phyloP scores from a whole-genome alignment of 2,329 filamentous ascomycete species.

The Monilinia aucupariae region DNA sequence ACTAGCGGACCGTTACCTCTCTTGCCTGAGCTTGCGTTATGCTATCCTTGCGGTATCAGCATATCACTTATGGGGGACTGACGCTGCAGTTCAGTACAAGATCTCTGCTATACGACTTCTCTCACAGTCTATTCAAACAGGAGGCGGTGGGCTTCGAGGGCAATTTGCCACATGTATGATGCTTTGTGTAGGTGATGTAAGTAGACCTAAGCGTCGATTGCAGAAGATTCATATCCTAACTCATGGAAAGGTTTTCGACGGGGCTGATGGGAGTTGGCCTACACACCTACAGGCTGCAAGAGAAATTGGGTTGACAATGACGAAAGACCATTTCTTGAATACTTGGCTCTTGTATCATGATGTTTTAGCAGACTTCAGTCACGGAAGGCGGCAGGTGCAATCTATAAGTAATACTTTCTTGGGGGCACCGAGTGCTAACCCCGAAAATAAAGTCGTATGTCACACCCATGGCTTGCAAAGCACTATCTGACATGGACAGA shows the following conservation, averaged over 20 bases:
- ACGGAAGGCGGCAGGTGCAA: constrained; percentile 29
- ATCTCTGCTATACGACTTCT: constrained; percentile 39
- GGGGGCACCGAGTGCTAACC: not conserved
- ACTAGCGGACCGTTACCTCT: constrained; percentile 34
- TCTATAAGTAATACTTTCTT: not conserved
- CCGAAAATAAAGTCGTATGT: constrained; percentile 8
- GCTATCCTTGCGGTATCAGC: constrained; percentile 43
- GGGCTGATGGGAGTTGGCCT: constrained; percentile 43
- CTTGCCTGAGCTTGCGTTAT: constrained; percentile 37
- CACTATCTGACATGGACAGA: constrained; percentile 22
- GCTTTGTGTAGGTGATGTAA: constrained; percentile 46
- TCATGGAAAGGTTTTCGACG: constrained; percentile 38
- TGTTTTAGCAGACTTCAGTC: constrained; percentile 42
- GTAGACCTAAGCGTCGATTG: not conserved
- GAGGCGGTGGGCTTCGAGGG: constrained; percentile 18
- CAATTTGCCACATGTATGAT: constrained; percentile 47
- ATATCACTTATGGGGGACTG: constrained; percentile 39
- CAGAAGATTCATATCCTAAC: not conserved
- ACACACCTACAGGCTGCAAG: constrained; percentile 39
- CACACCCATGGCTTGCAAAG: not conserved
- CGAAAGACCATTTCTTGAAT: constrained; percentile 38
- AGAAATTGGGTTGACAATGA: constrained; percentile 28
- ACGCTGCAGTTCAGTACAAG: constrained; percentile 41
- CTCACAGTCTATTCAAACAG: constrained; percentile 36
- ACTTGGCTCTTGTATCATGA: constrained; percentile 47